Evolutionary conservation across 1,139 yeast genomes (phyloP), one percentile per base, ranked within the genome.

Genomic region (Trichomonascaceae sp.): DNA sequence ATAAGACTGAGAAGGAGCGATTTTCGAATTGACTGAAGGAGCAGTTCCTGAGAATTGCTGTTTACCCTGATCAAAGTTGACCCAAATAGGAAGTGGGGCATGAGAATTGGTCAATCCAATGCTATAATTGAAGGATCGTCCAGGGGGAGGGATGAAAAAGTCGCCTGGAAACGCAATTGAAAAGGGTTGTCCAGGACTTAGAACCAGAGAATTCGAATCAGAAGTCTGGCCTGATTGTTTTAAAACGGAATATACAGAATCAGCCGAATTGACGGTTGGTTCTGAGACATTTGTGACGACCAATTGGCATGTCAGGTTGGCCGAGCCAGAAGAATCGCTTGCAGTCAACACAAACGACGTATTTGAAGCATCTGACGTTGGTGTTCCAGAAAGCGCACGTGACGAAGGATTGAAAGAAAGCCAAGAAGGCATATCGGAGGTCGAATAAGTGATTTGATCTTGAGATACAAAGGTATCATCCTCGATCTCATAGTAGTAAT

Each of bases 31-130:
- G 32, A 87, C 88, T 8, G 85, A 74, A 3, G 99, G 99, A 0
- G 96, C 93, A 1, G 84, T 83, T 44, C 99, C 99, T 44, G 82
- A 76, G 67, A 90, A 91, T n/a, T 86, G 78, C 58, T 87, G 71
- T 3, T 70, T 57, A 45, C 75, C 72, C 17, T 46, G 17, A 9
- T 83, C 67, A 66, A 91, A 93, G 54, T 71, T 69, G 53, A 90
- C 74, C 99, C 99, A 93, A 63, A 81, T 84, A 24, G 99, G 99
- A 53, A 93, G 76, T 1, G 99, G 95, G 1, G 96, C 80, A 66
- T 93, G 81, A 66, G 88, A 88, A 19, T 77, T 74, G 18, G 93
- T 82, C 59, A 87, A 79, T n/a, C 96, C 96, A 64, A 87, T 87
- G 71, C 85, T 89, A n/a, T 85, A 84, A 20, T 78, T 72, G 38